Percentiles rank a stretch among this genome's conserved stretches.
These are phyloP conservation scores for Magnusiomyces fungicola DNA, from an alignment of 1,139 yeast genomes.

Conservation along the genomic window DNA sequence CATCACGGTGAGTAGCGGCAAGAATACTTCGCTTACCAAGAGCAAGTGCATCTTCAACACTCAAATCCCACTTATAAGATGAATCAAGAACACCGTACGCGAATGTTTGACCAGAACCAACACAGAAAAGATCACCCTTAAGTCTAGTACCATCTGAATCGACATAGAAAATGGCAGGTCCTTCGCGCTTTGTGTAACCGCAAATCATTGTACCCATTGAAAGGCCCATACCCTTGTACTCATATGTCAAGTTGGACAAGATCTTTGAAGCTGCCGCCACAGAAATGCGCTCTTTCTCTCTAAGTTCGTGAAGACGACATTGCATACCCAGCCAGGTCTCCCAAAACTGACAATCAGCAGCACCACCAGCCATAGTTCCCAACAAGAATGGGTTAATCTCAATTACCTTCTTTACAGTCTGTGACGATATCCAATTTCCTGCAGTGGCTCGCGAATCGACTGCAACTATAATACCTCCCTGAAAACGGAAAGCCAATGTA, in stretches of 20 bases:
- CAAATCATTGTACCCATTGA: slow-evolving; percentile 99
- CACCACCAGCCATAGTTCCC: slow-evolving; percentile 99
- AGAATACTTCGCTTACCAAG: slow-evolving; percentile 92
- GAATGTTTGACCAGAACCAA: slow-evolving; percentile 98
- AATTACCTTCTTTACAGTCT: slow-evolving; percentile 94
- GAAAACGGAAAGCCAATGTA: slow-evolving; percentile 89
- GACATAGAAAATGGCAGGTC: slow-evolving; percentile 91
- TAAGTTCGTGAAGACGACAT: slow-evolving; percentile 88
- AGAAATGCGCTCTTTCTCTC: slow-evolving; percentile 89
- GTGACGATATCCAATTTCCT: slow-evolving; percentile 97
- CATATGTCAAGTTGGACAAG: slow-evolving; percentile 80
- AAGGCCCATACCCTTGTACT: slow-evolving; percentile 96
- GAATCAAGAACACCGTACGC: slow-evolving; percentile 99
- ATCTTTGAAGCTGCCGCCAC: slow-evolving; percentile 98
- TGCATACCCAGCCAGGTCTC: slow-evolving; percentile 98
- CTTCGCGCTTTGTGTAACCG: slow-evolving; percentile 92
- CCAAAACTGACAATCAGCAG: slow-evolving; percentile 99
- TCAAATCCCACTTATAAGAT: slow-evolving; percentile 80
- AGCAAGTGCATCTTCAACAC: slow-evolving; percentile 88
- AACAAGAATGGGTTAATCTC: slow-evolving; percentile 90
- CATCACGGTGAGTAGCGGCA: slow-evolving; percentile 98
- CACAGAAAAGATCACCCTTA: slow-evolving; percentile 93
- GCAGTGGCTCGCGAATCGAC: slow-evolving; percentile 99
- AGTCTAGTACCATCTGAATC: slow-evolving; percentile 96
- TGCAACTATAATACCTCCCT: slow-evolving; percentile 94